Percentiles rank a stretch among this genome's conserved stretches.
Evolutionary conservation across 1,284 basidiomycete species (phyloP).

Genomic region (Coriolopsis trogii): DNA sequence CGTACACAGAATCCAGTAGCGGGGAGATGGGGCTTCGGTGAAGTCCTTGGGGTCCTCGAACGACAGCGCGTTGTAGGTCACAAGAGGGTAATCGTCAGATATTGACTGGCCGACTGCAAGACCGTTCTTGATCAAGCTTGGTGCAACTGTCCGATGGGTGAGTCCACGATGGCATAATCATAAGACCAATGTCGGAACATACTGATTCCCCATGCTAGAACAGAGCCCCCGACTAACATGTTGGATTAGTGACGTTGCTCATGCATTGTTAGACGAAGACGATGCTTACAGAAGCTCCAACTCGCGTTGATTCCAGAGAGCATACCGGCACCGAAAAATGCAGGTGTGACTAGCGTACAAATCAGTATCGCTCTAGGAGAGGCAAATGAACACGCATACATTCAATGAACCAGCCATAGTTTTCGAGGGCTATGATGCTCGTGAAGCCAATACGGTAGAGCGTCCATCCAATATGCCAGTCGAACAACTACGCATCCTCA

Average conservation of each 20-base stretch:
- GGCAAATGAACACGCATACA: slow-evolving; percentile 34
- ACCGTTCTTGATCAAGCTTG: slow-evolving; percentile 55
- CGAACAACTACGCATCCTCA: slow-evolving; percentile 44
- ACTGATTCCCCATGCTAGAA: slow-evolving; percentile 66
- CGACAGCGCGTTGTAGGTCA: slow-evolving; percentile 46
- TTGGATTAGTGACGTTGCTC: background rate
- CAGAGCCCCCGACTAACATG: slow-evolving; percentile 47
- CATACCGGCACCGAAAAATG: slow-evolving; percentile 71
- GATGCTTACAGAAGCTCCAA: slow-evolving; percentile 58
- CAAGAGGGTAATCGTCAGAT: slow-evolving; percentile 47
- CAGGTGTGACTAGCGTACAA: slow-evolving; percentile 51
- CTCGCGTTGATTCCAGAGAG: slow-evolving; percentile 66
- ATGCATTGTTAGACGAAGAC: background rate
- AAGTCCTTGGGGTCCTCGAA: slow-evolving; percentile 46
- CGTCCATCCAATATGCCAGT: slow-evolving; percentile 73
- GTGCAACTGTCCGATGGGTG: slow-evolving; percentile 45
- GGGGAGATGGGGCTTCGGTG: slow-evolving; percentile 52
- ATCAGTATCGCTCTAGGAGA: slow-evolving; percentile 16
- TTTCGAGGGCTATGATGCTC: slow-evolving; percentile 61
- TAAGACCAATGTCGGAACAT: background rate
- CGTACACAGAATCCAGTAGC: slow-evolving; percentile 64
- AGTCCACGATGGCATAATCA: too few relatives aligned
- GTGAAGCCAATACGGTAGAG: slow-evolving; percentile 64
- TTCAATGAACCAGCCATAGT: slow-evolving; percentile 57
- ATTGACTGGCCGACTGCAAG: slow-evolving; percentile 45